Evolutionary conservation across 352 stramenopile genomes (phyloP).

Genomic region (Paralagenidium karlingii): DNA sequence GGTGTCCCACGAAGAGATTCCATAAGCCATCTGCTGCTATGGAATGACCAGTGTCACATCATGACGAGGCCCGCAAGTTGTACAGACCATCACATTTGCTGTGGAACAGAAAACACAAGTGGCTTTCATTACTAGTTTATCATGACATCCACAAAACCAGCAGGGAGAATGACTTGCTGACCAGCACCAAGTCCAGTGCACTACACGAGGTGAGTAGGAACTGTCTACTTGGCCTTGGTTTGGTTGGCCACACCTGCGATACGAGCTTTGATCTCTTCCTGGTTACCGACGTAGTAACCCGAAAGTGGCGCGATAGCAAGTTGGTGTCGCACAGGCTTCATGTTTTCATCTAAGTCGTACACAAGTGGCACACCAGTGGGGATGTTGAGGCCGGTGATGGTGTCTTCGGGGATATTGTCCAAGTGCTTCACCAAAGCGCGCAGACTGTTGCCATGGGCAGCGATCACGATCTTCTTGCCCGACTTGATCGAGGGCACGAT

Average conservation of each 20-base stretch:
- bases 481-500: constrained; percentile 91
- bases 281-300: constrained; percentile 85
- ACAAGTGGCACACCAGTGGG: constrained; percentile 92
- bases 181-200: too few species aligned
- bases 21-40: too few species aligned
- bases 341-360: constrained; percentile 97
- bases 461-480: constrained; percentile 95
- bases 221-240: constrained; percentile 88
- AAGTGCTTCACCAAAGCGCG: constrained; percentile 98
- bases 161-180: too few species aligned
- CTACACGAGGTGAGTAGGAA: too few species aligned
- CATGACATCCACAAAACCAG: too few species aligned
- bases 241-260: constrained; percentile 96
- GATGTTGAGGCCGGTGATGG: constrained; percentile 97
- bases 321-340: constrained; percentile 89
- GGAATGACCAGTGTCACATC: too few species aligned
- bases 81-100: too few species aligned
- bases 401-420: constrained; percentile 94
- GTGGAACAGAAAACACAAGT: too few species aligned
- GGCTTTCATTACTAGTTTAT: too few species aligned
- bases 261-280: constrained; percentile 92
- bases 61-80: too few species aligned
- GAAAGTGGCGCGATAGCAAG: constrained; percentile 85
- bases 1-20: too few species aligned
- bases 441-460: constrained; percentile 96